Percentiles rank a stretch among this genome's conserved stretches.
Evolutionary conservation across 148 eudicot genomes (phyloP).

Genomic region (Euryodendron excelsum): DNA sequence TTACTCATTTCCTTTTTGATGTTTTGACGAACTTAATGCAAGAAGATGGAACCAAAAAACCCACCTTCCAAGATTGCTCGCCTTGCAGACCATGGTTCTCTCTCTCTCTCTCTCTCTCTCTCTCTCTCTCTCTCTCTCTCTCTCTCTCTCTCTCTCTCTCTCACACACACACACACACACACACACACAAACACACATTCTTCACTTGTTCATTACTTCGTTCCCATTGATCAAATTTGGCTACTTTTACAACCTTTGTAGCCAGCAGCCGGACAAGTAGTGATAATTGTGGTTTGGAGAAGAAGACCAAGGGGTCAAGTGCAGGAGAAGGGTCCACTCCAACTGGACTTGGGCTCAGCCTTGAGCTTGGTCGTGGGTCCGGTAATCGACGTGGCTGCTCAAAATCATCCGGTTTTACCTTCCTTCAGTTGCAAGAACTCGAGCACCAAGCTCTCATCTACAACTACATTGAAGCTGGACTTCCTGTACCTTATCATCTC

Average conservation of each 20-base stretch:
- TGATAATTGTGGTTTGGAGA: background rate
- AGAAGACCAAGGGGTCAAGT: background rate
- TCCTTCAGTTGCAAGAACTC: constrained; percentile 27
- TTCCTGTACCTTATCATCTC: constrained; percentile 22
- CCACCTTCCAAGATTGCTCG: constrained; percentile 3
- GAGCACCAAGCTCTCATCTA: constrained; percentile 25
- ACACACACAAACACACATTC: background rate
- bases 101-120: background rate
- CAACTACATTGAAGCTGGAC: constrained; percentile 26
- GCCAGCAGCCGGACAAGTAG: background rate
- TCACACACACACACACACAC: no score
- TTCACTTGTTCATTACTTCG: background rate
- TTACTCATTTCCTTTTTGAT: background rate
- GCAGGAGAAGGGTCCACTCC: background rate
- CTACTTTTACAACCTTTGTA: background rate
- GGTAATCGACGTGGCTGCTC: background rate
- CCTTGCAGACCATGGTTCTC: constrained; percentile 1
- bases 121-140: background rate
- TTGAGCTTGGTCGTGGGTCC: background rate
- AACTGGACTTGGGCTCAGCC: background rate
- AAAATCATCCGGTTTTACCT: constrained; percentile 19
- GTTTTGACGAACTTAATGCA: background rate
- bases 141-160: background rate
- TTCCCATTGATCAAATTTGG: background rate
- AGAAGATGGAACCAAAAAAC: background rate